Base-by-base conservation (phyloP, 2,329 filamentous ascomycete genomes). In the Colletotrichum liaoningense region DNA sequence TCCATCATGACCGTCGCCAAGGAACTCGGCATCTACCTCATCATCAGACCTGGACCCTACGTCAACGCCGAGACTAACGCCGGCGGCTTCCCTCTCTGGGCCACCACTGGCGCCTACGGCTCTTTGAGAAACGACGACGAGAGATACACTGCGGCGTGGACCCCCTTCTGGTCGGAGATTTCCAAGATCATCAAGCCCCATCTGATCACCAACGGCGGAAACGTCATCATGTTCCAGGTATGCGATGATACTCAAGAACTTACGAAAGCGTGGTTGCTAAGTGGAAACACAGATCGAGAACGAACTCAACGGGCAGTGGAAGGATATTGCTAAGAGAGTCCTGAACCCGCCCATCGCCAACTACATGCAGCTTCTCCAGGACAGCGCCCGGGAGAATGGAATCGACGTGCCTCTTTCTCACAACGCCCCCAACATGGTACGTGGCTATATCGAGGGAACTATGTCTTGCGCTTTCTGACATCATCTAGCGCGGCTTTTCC, bases 21-120 rank as follows among this genome's bases (percentile, higher is more conserved):
- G 64, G 83, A 86, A 38, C 80, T 83, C 64, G 84, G 83, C 7
- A 73, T 87, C 38, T 78, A 84, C 35, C 78, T 86, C 1, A 80
- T 87, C 1, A 78, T 87, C 5, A 84, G 90, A 0, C 89, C 90
- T 0, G 90, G 90, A 0, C 90, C 90, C 0, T 93, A 92, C 69
- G 86, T 91, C 70, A 93, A 92, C 74, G 91, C 90, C 1, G 91
- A 92, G 77, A 85, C 89, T 3, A 91, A 88, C 74, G 89, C 87
- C 1, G 91, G 91, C 38, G 91, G 91, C 0, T 89, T 91, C 69
- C 89, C 91, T 0, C 81, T 90, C 1, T 93, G 90, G 89, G 79
- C 90, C 6, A 92, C 90, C 0, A 91, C 90, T 0, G 90, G 90
- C 56, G 89, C 84, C 30, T 89, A 90, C 63, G 89, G 90, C 2